A percentile compares a stretch with the other conserved stretches of the same genome.
Evolutionary conservation across 208 protist genomes (phyloP).

Genomic region (Crithidia brevicula): DNA sequence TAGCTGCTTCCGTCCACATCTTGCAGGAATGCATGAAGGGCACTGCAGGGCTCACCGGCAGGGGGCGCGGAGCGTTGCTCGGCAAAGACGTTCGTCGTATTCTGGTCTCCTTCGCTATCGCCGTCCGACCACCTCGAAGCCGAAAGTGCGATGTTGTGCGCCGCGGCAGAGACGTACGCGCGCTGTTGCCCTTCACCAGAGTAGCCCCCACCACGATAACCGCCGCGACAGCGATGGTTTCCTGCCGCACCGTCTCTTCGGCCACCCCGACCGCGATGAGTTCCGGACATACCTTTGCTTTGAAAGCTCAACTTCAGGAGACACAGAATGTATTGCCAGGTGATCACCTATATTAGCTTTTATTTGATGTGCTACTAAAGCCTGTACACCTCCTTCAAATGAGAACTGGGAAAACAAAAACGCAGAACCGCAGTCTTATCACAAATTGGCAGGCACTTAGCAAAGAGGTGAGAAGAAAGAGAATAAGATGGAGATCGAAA

Average conservation of each 20-base stretch:
- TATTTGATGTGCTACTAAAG: too few species aligned
- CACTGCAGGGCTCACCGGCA: background rate
- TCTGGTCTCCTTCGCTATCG: conserved; percentile 4
- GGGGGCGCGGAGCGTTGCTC: background rate
- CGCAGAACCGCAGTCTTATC: too few species aligned
- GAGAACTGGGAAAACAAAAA: background rate
- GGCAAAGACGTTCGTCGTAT: background rate
- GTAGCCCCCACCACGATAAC: conserved; percentile 1
- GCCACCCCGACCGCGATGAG: conserved; percentile 10
- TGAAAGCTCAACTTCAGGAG: too few species aligned
- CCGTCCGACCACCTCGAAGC: background rate
- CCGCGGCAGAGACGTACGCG: background rate
- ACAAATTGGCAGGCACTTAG: conserved; percentile 1
- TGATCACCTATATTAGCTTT: too few species aligned
- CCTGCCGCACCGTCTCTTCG: background rate
- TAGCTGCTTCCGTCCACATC: conserved; percentile 59
- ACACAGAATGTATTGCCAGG: too few species aligned
- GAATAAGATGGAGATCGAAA: too few species aligned
- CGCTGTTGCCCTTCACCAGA: background rate
- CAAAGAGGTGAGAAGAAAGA: background rate
- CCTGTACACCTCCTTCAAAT: too few species aligned
- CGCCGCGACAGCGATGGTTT: conserved; percentile 3
- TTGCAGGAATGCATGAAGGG: conserved; percentile 38
- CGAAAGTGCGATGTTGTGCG: background rate
- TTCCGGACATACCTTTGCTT: conserved; percentile 23